Base-by-base conservation (phyloP, 2,329 filamentous ascomycete species). In the Alternaria solani region DNA sequence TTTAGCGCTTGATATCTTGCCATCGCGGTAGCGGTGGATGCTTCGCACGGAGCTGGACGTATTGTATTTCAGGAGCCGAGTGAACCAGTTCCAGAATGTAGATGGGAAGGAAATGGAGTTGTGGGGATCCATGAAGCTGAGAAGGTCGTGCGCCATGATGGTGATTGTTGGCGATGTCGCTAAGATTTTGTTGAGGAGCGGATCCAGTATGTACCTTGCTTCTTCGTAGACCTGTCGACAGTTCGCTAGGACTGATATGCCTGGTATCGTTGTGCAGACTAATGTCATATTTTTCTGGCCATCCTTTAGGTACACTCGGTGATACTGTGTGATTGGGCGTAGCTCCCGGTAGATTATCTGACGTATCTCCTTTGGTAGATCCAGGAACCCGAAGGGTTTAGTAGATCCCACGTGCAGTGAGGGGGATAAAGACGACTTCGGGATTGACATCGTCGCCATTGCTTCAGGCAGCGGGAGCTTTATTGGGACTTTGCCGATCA, bases 301-400 rank as follows among this genome's bases (percentile, higher is more conserved):
- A 4, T 41, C 20, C 5, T 32, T 14, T 1, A 65, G 41, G 5
- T 41, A 53, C 2, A 63, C 11, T 6, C 3, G 20, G 20, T 51
- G 39, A 9, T 36, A 28, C 3, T 26, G 42, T 23, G 41, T 49
- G 4, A 9, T n/a, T 18, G 51, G 28, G 4, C 14, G 16, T 12
- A 67, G 28, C 20, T 61, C 11, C 1, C 55, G 47, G 30, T 63
- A 63, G 2, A 65, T 42, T 46, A 61, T 56, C 25, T 61, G 43
- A 4, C 60, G 60, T 8, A 65, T 41, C 4, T 63, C 63, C 34
- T 53, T 54, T 14, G 60, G 54, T 4, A 63, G 43, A n/a, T 58
- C 51, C 5, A 65, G 43, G 16, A 65, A 30, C 5, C 49, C 39
- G 36, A 62, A 62, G 2, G 59, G 47, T 18, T 57, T 51, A 1